Conservation (phyloP, 768 basidiomycete genomes). For the Boletus vermiculosoides region DNA sequence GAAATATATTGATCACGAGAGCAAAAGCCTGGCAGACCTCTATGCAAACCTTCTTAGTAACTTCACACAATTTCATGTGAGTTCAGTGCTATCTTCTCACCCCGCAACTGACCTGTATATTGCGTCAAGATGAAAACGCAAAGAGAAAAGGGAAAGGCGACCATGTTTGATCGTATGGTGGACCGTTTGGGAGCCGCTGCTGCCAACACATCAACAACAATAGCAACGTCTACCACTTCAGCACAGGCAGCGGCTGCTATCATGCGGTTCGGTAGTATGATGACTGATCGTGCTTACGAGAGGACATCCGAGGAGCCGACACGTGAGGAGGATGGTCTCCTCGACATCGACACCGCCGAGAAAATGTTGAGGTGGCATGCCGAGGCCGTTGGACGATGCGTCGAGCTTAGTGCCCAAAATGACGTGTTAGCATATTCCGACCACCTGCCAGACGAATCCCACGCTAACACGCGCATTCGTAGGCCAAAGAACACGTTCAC, state of each 20-base stretch:
- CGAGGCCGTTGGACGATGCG: conserved; percentile 91
- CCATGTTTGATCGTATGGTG: conserved; percentile 89
- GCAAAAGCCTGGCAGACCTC: conserved; percentile 73
- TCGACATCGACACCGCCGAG: conserved; percentile 77
- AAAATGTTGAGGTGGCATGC: conserved; percentile 97
- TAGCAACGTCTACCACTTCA: conserved; percentile 63
- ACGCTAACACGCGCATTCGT: conserved; percentile 8
- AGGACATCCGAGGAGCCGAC: conserved; percentile 64
- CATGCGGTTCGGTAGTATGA: conserved; percentile 86
- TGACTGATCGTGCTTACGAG: conserved; percentile 49
- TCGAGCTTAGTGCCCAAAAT: conserved; percentile 76
- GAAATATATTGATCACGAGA: conserved; percentile 90
- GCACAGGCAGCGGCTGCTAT: conserved; percentile 86
- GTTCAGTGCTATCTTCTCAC: conserved; percentile 4
- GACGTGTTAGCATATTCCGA: conserved; percentile 68
- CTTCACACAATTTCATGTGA: conserved; percentile 90
- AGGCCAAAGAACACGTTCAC: conserved; percentile 90
- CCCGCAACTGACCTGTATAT: conserved; percentile 4
- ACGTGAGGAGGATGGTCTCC: conserved; percentile 77
- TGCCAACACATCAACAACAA: conserved; percentile 56
- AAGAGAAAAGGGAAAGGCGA: conserved; percentile 59
- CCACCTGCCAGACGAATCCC: neutral
- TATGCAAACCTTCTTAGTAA: conserved; percentile 68
- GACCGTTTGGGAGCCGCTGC: conserved; percentile 79
- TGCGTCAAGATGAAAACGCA: conserved; percentile 53